These are phyloP conservation scores for Aurifilum marmelostoma DNA, from an alignment of 2,329 filamentous ascomycete genomes.

Conservation along the genomic window DNA sequence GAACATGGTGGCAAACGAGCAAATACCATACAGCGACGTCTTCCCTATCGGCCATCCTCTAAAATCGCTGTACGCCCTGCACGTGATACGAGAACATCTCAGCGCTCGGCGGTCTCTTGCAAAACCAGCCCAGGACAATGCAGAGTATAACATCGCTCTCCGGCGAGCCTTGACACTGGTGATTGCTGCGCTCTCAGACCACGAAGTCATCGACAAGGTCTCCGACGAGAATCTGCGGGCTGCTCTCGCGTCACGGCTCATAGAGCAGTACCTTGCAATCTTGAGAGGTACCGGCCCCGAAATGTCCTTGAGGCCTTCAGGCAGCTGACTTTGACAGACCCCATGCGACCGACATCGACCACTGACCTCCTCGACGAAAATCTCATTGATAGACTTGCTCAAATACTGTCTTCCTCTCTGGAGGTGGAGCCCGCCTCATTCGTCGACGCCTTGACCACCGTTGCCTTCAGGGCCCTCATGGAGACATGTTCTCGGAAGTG, in stretches of 20 bases:
- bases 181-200: conserved; percentile 63
- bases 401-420: conserved; percentile 34
- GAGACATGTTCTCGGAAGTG: conserved; percentile 44
- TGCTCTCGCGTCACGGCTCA: conserved; percentile 55
- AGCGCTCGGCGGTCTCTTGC: conserved; percentile 38
- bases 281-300: conserved; percentile 51
- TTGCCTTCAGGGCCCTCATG: conserved; percentile 45
- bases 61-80: conserved; percentile 73
- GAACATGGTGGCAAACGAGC: conserved; percentile 58
- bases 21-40: conserved; percentile 59
- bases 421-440: conserved; percentile 33
- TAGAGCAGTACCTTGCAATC: conserved; percentile 59
- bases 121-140: conserved; percentile 30
- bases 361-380: conserved; percentile 33
- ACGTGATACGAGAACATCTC: conserved; percentile 68
- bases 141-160: conserved; percentile 40
- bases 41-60: conserved; percentile 73
- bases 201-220: conserved; percentile 53
- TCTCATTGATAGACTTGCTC: conserved; percentile 39
- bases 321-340: conserved; percentile 22
- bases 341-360: conserved; percentile 29
- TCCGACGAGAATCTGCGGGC: conserved; percentile 49
- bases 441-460: conserved; percentile 39
- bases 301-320: neutral
- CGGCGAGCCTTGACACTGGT: conserved; percentile 57